These are phyloP conservation scores for Rhazya stricta DNA, from an alignment of 257 asterid species.

Conservation along the genomic window DNA sequence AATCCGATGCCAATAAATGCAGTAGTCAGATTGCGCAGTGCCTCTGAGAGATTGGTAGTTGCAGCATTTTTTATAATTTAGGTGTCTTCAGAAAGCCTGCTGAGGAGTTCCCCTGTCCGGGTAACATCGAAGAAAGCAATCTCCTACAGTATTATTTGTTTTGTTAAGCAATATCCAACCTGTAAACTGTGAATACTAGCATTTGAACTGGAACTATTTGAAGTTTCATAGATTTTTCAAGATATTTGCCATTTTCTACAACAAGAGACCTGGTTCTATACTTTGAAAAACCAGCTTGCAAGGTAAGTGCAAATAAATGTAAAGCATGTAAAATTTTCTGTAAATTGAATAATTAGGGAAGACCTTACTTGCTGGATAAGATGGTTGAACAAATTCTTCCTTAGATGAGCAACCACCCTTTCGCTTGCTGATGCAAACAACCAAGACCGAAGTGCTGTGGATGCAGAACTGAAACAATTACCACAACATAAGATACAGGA, in stretches of 20 bases:
- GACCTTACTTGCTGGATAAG: slow-evolving; percentile 40
- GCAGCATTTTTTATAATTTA: slow-evolving; percentile 88
- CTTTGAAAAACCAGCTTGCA: background rate
- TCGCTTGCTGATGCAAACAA: slow-evolving; percentile 49
- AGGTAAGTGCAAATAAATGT: background rate
- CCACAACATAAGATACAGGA: background rate
- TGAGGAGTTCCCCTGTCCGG: slow-evolving; percentile 85
- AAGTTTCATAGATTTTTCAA: background rate
- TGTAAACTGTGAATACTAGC: background rate
- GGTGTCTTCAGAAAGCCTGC: slow-evolving; percentile 92
- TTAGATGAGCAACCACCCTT: slow-evolving; percentile 47
- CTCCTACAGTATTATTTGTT: slow-evolving; percentile 38
- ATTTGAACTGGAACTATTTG: background rate
- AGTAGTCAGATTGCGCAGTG: slow-evolving; percentile 70
- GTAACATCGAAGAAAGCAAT: slow-evolving; percentile 85
- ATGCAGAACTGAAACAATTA: slow-evolving; percentile 30
- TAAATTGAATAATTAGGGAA: background rate
- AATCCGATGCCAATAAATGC: slow-evolving; percentile 76
- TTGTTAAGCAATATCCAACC: background rate
- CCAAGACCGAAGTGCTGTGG: slow-evolving; percentile 44
- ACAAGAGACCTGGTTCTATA: background rate
- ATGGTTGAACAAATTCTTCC: slow-evolving; percentile 43
- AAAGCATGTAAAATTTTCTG: background rate
- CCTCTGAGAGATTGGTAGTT: slow-evolving; percentile 84
- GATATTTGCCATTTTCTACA: background rate